Base-by-base conservation (phyloP, 1,284 basidiomycete species). In the Trametes polyzona region DNA sequence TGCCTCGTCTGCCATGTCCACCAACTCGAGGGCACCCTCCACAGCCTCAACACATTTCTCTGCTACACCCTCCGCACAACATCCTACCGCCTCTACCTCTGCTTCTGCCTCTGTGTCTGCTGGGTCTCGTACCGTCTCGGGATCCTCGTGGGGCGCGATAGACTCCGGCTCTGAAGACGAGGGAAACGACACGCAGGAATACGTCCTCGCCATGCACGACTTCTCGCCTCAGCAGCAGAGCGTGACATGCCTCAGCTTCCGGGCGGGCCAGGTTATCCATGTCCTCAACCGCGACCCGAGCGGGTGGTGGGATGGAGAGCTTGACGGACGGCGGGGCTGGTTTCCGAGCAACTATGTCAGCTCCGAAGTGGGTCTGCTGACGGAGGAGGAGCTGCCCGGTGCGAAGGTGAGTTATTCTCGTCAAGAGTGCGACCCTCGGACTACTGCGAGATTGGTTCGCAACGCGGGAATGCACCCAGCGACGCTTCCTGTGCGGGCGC, bases 221-320 rank as follows among this genome's bases (percentile, higher is more conserved):
- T 96, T 93, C 67, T 72, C 79, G 30, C 90, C 92, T 9, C 83
- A 87, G 54, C 78, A 83, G 27, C 81, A 84, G 60, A 88, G 84
- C 69, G 83, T 86, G 17, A 92, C 92, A 17, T 96, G 95, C 74
- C 83, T 99, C 40, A 82, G 88, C 27, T 98, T 99, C 76, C 83
- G 83, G 27, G 88, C 91, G 0, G 96, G 96, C 1, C 92, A 98
- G 70, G 82, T 96, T 50, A 95, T 99, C 59, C 88, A 88, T 59
- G 94, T 98, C 26, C 79, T 93, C 55, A 93, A 93, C 68, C 83
- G 88, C 62, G 95, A 98, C 73, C 63, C 81, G 0, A 93, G 90
- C 59, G 97, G 96, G 0, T 99, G 97, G 97, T 98, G 96, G 96
- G 96, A 99, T 70, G 96, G 97, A 10, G 95, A 98, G 74, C 75